Base-by-base conservation (phyloP, 2,329 filamentous ascomycete genomes). In the Pezicula carpinea region DNA sequence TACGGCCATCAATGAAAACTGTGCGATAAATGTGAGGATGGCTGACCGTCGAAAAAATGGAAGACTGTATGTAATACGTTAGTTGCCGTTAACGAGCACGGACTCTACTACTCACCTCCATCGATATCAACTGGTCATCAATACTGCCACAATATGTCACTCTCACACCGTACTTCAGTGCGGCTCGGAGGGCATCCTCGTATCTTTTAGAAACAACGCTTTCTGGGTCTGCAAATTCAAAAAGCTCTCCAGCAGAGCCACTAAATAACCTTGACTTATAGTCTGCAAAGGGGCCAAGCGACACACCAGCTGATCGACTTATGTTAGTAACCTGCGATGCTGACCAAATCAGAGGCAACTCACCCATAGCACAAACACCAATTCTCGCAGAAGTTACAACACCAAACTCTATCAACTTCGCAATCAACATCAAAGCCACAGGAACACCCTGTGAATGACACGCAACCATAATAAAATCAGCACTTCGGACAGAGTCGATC, bases 381-480 rank as follows among this genome's bases (percentile, higher is more conserved):
- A 99, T 84, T 44, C 83, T 83, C 5, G 86, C 79, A 34, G 79
- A 78, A 13, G 82, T 83, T 23, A 97, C 78, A 55, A 93, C 88
- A 2, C 91, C 91, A 49, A 96, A 83, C 44, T 93, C 86, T 45
- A 99, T 91, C 35, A 99, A 74, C 66, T 96, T 96, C 5, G 91
- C 89, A 5, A 97, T 76, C 3, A 99, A 75, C 83, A 96, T 96
- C 50, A 96, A 79, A 5, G 87, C 85, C 1, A 99, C 93, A 0
- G 93, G 93, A 0, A 97, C 93, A 18, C 93, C 93, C 66, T 99
- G 93, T 3, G 89, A 95, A 65, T 99, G 93, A 50, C 90, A 96
- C 3, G 89, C 89, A n/a, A 99, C 72, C 33, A 99, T 68, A 35
- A 99, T 84, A 51, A 97, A 84, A 66, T 99, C 93, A 0, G 93